Base-by-base conservation (phyloP, 306 rosid species). In the Arachis stenosperma region DNA sequence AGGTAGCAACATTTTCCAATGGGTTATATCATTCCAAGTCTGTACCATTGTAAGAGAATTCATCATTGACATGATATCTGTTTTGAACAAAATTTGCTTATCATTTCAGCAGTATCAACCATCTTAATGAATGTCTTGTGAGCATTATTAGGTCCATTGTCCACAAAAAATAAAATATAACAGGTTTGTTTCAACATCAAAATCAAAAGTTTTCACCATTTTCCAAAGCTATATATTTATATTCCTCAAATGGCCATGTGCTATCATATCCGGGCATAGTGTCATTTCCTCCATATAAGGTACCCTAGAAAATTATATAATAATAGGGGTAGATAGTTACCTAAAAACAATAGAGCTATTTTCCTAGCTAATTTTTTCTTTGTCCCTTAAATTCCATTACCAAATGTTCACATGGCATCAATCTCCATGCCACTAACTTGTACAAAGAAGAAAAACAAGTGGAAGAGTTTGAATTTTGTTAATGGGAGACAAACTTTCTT, bases 401-500 rank as follows among this genome's bases (percentile, higher is more conserved):
- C 51, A 76, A 58, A n/a, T 15, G 61, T 52, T 78, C 53, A 10
- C 8, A 13, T 54, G 66, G 33, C 33, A 42, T 69, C 40, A 33
- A 33, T 37, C 46, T 13, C 12, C 13, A 17, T n/a, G 66, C 73
- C 47, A 40, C 41, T 59, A 33, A 33, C 4, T 40, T 50, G 62
- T 79, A 79, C 78, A 29, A 72, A 2, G 1, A 47, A 43, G 37
- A 17, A 43, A 1, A 43, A 52, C 30, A 9, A 37, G 62, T 58
- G 37, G 8, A n/a, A 69, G 44, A 14, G n/a, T 22, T 37, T 71
- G 55, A 55, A 33, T 47, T 33, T 30, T 33, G 44, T 63, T 62
- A 63, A 46, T 55, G 53, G 72, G 66, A 63, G 77, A 78, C 81
- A 63, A 63, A 12, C 81, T 17, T 43, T 55, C 70, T 70, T 69